These are phyloP conservation scores for Arthroderma sp. DNA, from an alignment of 2,329 filamentous ascomycete genomes.

Conservation along the genomic window DNA sequence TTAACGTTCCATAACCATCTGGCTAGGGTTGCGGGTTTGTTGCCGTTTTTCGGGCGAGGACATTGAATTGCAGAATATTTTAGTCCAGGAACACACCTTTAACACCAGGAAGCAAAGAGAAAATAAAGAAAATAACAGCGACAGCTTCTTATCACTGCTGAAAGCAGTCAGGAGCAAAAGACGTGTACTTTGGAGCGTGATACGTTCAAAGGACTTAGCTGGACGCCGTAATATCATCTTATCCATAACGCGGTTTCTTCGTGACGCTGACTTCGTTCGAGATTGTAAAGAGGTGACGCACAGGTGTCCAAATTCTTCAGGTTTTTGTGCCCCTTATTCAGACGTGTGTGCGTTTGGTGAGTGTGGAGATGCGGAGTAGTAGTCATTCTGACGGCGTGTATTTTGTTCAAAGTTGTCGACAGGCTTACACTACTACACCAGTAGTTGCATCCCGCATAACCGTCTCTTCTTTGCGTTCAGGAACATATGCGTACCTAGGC, in stretches of 20 bases:
- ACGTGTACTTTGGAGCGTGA: slow-evolving; percentile 3
- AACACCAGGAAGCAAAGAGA: neutral
- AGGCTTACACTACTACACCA: slow-evolving; percentile 20
- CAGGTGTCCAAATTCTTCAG: neutral
- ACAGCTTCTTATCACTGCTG: neutral
- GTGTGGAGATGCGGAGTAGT: slow-evolving; percentile 16
- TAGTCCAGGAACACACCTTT: neutral
- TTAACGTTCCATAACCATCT: neutral
- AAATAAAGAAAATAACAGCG: neutral
- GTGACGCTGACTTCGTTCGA: neutral
- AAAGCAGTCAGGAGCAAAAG: slow-evolving; percentile 1
- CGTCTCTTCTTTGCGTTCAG: slow-evolving; percentile 29
- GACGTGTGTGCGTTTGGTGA: neutral
- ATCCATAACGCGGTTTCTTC: neutral
- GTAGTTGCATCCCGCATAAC: slow-evolving; percentile 22
- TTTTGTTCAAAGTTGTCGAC: slow-evolving; percentile 24
- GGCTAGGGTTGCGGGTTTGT: neutral
- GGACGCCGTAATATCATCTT: slow-evolving; percentile 6
- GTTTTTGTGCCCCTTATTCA: neutral
- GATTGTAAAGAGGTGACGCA: neutral
- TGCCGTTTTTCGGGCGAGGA: neutral
- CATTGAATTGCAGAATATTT: neutral
- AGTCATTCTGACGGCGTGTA: slow-evolving; percentile 12
- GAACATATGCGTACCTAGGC: slow-evolving; percentile 59
- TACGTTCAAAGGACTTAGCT: slow-evolving; percentile 12